A percentile compares a stretch with the other conserved stretches of the same genome.
These are phyloP conservation scores for Paxillus ammoniavirescens DNA, from an alignment of 768 basidiomycete genomes.

Conservation along the genomic window DNA sequence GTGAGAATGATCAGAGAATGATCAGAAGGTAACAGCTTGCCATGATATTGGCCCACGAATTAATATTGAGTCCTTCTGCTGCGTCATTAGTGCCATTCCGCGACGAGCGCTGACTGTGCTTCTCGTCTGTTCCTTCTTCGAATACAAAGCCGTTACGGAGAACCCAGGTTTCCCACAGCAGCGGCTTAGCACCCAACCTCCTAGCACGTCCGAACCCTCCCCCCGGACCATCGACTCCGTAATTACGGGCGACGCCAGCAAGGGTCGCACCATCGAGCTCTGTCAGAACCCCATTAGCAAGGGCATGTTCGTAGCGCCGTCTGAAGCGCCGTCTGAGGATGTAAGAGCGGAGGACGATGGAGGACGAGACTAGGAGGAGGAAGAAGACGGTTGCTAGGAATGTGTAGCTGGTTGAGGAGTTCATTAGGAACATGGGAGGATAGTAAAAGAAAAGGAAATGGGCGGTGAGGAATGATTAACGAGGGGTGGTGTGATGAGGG, in stretches of 20 bases:
- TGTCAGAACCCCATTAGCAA: slow-evolving; percentile 43
- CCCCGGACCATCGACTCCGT: neutral
- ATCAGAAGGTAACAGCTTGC: slow-evolving; percentile 1
- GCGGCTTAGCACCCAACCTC: slow-evolving; percentile 9
- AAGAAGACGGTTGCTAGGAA: slow-evolving; percentile 72
- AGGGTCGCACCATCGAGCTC: slow-evolving; percentile 27
- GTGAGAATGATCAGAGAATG: neutral
- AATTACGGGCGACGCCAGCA: neutral
- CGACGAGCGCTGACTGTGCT: neutral
- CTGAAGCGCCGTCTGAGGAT: slow-evolving; percentile 58
- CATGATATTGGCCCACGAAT: slow-evolving; percentile 12
- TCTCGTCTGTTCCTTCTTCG: neutral
- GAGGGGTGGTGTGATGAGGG: neutral
- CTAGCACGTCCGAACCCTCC: neutral
- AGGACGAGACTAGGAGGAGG: slow-evolving; percentile 61
- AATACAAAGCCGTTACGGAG: neutral
- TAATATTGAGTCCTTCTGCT: too few species aligned
- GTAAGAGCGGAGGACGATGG: slow-evolving; percentile 63
- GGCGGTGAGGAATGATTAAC: neutral
- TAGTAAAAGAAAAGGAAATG: slow-evolving; percentile 8
- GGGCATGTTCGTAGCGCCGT: slow-evolving; percentile 49
- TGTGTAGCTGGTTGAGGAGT: slow-evolving; percentile 49
- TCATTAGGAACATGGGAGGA: neutral
- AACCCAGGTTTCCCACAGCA: slow-evolving; percentile 18
- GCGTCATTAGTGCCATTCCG: too few species aligned